Evolutionary conservation across 208 protist species (phyloP).

Genomic region (Spongospora subterranea): DNA sequence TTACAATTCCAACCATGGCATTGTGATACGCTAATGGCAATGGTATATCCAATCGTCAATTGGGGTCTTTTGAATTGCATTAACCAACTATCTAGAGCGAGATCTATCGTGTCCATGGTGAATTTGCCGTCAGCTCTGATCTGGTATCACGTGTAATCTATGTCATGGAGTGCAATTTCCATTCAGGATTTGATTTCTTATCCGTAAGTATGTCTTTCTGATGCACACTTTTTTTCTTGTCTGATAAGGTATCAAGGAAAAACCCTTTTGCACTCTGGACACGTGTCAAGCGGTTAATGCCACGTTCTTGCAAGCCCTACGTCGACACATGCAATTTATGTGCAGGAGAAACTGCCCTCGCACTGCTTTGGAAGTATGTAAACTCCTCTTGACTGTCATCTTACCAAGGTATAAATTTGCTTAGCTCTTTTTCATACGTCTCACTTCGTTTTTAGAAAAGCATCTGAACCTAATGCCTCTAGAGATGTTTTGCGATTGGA

Average conservation of each 20-base stretch:
- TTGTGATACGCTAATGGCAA: background rate
- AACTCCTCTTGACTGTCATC: background rate
- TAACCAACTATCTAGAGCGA: background rate
- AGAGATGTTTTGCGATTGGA: background rate
- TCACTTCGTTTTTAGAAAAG: background rate
- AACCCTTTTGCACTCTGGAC: conserved; percentile 4
- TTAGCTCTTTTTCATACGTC: background rate
- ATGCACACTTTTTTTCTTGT: background rate
- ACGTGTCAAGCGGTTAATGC: background rate
- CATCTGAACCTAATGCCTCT: background rate
- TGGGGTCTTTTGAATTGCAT: background rate
- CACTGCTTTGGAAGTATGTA: conserved; percentile 15
- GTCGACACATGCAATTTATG: conserved; percentile 26
- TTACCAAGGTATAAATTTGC: background rate
- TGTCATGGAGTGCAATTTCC: conserved; percentile 31
- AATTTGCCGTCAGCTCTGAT: background rate
- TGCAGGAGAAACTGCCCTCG: background rate
- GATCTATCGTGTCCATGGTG: conserved; percentile 35
- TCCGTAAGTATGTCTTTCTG: conserved; percentile 35
- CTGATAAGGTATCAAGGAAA: background rate
- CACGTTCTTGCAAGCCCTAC: conserved; percentile 1
- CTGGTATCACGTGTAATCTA: background rate
- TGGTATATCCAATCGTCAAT: background rate
- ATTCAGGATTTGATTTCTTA: conserved; percentile 22
- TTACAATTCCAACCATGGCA: conserved; percentile 48